phyloP scores from a whole-genome alignment of 2,329 filamentous ascomycete genomes.

The Aspergillus sp. region DNA sequence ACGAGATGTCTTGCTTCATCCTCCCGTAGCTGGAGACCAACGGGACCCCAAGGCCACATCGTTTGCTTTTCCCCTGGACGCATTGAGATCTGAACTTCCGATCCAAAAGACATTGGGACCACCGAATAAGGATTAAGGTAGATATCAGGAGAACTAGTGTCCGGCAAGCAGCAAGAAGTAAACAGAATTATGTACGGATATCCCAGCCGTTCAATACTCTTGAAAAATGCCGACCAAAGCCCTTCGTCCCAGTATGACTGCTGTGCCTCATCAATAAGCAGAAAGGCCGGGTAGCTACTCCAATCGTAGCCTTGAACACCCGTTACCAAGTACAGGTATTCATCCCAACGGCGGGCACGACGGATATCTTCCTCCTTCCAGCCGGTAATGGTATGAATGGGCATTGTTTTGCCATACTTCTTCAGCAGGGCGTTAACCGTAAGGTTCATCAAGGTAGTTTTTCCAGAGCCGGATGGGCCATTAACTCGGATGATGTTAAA shows the following conservation, averaged over 20 bases:
- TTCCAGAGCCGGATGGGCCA: conserved; percentile 13
- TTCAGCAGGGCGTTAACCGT: conserved; percentile 13
- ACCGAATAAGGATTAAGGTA: background rate
- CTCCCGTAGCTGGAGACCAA: conserved; percentile 13
- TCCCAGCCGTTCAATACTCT: background rate
- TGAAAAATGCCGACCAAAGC: conserved; percentile 15
- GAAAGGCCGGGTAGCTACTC: conserved; percentile 6
- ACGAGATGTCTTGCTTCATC: conserved; percentile 6
- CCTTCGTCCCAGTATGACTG: conserved; percentile 9
- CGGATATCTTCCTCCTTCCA: conserved; percentile 1
- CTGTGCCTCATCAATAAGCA: conserved; percentile 18
- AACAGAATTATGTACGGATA: conserved; percentile 13
- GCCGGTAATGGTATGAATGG: conserved; percentile 10
- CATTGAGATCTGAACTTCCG: conserved; percentile 9
- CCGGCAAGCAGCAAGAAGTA: conserved; percentile 12
- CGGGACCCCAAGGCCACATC: background rate
- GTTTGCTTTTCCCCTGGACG: background rate
- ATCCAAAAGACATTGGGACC: conserved; percentile 4
- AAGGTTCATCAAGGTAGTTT: conserved; percentile 16
- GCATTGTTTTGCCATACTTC: background rate
- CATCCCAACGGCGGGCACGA: background rate
- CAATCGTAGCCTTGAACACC: conserved; percentile 10
- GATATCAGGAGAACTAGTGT: conserved; percentile 3
- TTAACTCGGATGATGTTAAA: conserved; percentile 11
- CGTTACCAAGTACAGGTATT: conserved; percentile 9